These are phyloP conservation scores for Roridomyces roridus DNA, from an alignment of 768 basidiomycete species.

Conservation along the genomic window DNA sequence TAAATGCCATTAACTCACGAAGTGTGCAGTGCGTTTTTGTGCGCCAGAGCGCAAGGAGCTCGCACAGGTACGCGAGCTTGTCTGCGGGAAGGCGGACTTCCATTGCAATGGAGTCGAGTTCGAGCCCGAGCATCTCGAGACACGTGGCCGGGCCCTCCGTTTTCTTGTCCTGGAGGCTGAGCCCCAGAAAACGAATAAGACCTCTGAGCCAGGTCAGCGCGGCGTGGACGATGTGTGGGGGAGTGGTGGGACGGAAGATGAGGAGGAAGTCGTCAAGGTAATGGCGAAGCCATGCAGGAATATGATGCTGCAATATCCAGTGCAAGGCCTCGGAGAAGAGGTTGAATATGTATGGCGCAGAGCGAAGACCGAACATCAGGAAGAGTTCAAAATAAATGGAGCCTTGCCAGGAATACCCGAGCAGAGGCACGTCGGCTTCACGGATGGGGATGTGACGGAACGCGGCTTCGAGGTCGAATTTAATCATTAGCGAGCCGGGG, in stretches of 20 bases:
- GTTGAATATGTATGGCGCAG: too few species aligned
- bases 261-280: constrained; percentile 43
- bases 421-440: constrained; percentile 34
- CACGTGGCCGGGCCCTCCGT: constrained; percentile 29
- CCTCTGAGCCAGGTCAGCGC: constrained; percentile 36
- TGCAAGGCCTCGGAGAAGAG: too few species aligned
- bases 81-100: constrained; percentile 11
- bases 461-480: constrained; percentile 41
- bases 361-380: constrained; percentile 36
- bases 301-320: constrained; percentile 44
- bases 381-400: constrained; percentile 35
- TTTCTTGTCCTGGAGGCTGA: constrained; percentile 35
- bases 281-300: constrained; percentile 35
- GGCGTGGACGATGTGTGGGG: background rate
- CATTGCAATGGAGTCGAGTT: constrained; percentile 20
- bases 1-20: constrained; percentile 5
- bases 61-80: constrained; percentile 2
- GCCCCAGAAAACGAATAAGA: constrained; percentile 32
- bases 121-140: constrained; percentile 34
- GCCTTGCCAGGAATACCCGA: constrained; percentile 37
- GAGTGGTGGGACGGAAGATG: constrained; percentile 24
- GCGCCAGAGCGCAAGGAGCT: background rate
- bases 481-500: constrained; percentile 34
- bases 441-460: constrained; percentile 42
- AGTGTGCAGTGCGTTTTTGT: background rate